These are phyloP conservation scores for Aquilaria yunnanensis DNA, from an alignment of 345 rosid species.

Conservation along the genomic window DNA sequence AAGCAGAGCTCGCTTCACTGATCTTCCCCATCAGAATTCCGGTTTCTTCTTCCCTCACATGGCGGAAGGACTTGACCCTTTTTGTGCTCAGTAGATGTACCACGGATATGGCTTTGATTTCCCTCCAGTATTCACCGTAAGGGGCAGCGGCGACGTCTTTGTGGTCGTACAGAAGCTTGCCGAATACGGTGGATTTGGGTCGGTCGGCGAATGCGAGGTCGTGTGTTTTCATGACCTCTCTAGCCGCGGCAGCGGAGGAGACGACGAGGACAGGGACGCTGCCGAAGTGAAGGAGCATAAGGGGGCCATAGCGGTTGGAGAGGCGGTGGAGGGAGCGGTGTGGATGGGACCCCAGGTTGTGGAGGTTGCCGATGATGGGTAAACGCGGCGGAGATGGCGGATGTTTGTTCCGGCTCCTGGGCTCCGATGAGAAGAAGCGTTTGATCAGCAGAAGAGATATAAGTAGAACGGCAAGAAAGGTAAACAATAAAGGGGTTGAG, in stretches of 20 bases:
- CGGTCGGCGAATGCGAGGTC: too few relatives aligned
- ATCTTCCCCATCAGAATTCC: slow-evolving; percentile 16
- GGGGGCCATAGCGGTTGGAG: neutral
- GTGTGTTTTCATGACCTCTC: too few relatives aligned
- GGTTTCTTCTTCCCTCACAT: slow-evolving; percentile 44
- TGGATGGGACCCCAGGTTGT: neutral
- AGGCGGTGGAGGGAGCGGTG: slow-evolving; percentile 1
- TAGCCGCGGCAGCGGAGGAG: too few relatives aligned
- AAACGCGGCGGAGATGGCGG: neutral
- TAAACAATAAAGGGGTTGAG: too few relatives aligned
- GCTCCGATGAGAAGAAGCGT: neutral
- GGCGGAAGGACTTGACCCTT: slow-evolving; percentile 35
- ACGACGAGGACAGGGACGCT: too few relatives aligned
- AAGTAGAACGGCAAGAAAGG: too few relatives aligned
- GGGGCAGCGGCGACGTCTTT: slow-evolving; percentile 38
- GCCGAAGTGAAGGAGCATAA: too few relatives aligned
- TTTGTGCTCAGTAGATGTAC: slow-evolving; percentile 42
- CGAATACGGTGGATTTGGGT: too few relatives aligned
- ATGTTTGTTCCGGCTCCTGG: neutral
- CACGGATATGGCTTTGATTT: slow-evolving; percentile 43
- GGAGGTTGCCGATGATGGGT: neutral
- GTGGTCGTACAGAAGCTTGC: neutral
- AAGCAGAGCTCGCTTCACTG: slow-evolving; percentile 8
- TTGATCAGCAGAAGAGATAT: too few relatives aligned
- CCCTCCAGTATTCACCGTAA: slow-evolving; percentile 73